Evolutionary conservation across 441 rosid species (phyloP), one percentile per base, ranked within the genome.

Genomic region (Theobroma grandiflorum): DNA sequence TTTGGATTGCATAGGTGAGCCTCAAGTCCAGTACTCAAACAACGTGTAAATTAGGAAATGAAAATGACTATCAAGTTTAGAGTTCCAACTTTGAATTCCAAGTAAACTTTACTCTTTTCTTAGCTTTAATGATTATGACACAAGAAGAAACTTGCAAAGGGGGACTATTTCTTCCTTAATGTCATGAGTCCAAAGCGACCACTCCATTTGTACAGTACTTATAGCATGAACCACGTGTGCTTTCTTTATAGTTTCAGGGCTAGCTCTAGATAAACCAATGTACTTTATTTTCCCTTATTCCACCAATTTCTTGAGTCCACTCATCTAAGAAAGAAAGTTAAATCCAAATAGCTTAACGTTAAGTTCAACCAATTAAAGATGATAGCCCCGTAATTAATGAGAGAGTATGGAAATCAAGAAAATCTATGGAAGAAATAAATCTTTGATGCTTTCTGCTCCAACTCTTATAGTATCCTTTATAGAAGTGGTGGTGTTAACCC

Each of bases 221-320:
- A 91, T 84, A n/a, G 90, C 91, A 80, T 91, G 92, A 85, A 89
- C 91, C 53, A 85, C 91, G 74, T 91, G 87, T 2, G 94, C 94
- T 62, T 92, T 87, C 77, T 88, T 81, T 66, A 88, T 88, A 2
- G 91, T 87, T 33, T 90, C 90, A 0, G 90, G 76, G 72, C 88
- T 87, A 20, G 91, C 88, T 83, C 89, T 91, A 20, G 86, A 90
- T 43, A 90, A 80, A 10, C 91, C 94, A 57, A 87, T 80, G 74
- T 84, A 83, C 80, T 86, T 89, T 52, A 86, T 74, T 80, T 87
- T 87, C 37, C 90, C 87, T 80, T 90, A 89, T 76, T 89, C 87
- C 83, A 87, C 89, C 78, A 90, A 83, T 72, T 87, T 86, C 86
- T 90, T 87, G 37, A 90, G 86, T 78, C 89, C 90, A 52, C 82